Percentiles rank a stretch among this genome's conserved stretches.
Conservation (phyloP, 371 early-diverging fungal genomes). For the Rhizomucor miehei region DNA sequence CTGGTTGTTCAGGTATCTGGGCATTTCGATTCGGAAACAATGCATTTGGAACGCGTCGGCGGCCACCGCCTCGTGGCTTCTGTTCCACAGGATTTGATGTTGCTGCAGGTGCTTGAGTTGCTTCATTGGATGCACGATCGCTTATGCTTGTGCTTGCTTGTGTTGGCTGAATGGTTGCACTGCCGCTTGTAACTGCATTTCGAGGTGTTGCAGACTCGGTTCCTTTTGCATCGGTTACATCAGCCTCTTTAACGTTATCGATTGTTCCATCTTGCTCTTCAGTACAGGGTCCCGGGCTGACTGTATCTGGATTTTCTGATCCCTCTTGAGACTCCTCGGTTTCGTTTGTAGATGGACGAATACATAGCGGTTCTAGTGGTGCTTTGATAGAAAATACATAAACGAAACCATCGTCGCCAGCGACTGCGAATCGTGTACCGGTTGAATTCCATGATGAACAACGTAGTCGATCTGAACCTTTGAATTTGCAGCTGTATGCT, state of each 20-base stretch:
- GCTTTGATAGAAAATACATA: slow-evolving; percentile 64
- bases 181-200: too few species aligned
- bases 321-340: too few species aligned
- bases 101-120: background rate
- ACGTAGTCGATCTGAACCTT: slow-evolving; percentile 57
- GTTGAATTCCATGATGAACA: slow-evolving; percentile 76
- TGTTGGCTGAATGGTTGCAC: background rate
- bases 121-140: too few species aligned
- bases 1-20: slow-evolving; percentile 49
- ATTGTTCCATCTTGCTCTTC: slow-evolving; percentile 11
- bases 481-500: slow-evolving; percentile 60
- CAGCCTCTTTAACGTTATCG: background rate
- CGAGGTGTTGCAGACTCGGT: background rate
- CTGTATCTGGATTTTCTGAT: too few species aligned
- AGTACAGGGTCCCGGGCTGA: too few species aligned
- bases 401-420: slow-evolving; percentile 78
- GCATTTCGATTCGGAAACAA: slow-evolving; percentile 36
- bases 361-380: too few species aligned
- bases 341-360: too few species aligned
- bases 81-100: background rate
- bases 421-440: slow-evolving; percentile 80
- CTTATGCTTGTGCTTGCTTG: too few species aligned
- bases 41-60: slow-evolving; percentile 27
- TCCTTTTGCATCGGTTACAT: background rate
- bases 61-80: slow-evolving; percentile 13